phyloP scores from a whole-genome alignment of 306 rosid species.

The Arachis stenosperma region DNA sequence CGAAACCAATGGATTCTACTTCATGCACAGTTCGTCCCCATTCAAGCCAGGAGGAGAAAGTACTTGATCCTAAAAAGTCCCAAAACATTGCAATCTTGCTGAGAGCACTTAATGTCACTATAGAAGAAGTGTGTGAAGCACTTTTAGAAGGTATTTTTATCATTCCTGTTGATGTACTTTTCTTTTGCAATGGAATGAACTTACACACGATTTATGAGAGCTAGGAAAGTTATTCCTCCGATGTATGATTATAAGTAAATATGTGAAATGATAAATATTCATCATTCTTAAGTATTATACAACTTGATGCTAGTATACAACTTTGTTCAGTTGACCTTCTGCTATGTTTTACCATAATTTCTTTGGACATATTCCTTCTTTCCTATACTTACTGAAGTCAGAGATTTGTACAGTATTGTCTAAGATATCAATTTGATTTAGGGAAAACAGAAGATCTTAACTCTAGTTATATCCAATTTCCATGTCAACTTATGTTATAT shows the following conservation, averaged over 20 bases:
- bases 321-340: neutral
- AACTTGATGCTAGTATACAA: conserved; percentile 15
- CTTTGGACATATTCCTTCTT: neutral
- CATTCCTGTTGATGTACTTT: neutral
- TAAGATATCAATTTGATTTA: neutral
- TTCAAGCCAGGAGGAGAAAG: conserved; percentile 64
- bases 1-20: conserved; percentile 52
- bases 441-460: neutral
- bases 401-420: neutral
- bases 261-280: neutral
- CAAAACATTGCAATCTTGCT: conserved; percentile 91
- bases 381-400: neutral
- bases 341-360: neutral
- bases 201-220: neutral
- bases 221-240: neutral
- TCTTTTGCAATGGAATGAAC: conserved; percentile 1
- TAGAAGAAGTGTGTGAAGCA: conserved; percentile 89
- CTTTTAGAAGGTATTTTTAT: conserved; percentile 73
- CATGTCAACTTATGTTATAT: no score
- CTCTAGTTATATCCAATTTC: no score
- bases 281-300: neutral
- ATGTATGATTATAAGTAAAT: no score
- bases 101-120: conserved; percentile 82
- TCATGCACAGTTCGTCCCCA: conserved; percentile 46
- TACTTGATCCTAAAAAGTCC: conserved; percentile 93